phyloP scores from a whole-genome alignment of 768 basidiomycete genomes.

The Mycena kentingensis region DNA sequence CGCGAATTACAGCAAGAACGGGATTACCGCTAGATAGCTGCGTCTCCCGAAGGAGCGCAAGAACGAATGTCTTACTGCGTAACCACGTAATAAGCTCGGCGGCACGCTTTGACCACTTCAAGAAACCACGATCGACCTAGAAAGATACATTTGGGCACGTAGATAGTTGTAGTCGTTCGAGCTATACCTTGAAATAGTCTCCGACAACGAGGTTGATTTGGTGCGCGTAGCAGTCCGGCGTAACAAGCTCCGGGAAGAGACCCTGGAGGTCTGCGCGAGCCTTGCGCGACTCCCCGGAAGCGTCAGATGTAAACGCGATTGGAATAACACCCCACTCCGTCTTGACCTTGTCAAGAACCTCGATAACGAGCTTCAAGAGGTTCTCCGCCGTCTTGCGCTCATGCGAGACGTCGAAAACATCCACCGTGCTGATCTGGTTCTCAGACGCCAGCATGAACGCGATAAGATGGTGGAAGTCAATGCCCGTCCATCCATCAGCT shows the following conservation, averaged over 20 bases:
- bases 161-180: background rate
- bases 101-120: slow-evolving; percentile 27
- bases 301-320: slow-evolving; percentile 35
- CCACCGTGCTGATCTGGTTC: slow-evolving; percentile 20
- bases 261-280: slow-evolving; percentile 10
- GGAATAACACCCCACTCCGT: slow-evolving; percentile 26
- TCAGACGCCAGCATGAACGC: slow-evolving; percentile 37
- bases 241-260: slow-evolving; percentile 21
- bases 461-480: slow-evolving; percentile 29
- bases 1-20: slow-evolving; percentile 28
- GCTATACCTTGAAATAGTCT: slow-evolving; percentile 33
- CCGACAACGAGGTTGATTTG: slow-evolving; percentile 42
- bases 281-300: slow-evolving; percentile 27
- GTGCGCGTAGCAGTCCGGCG: slow-evolving; percentile 26
- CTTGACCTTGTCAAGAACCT: slow-evolving; percentile 18
- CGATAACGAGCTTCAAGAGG: slow-evolving; percentile 20
- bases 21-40: slow-evolving; percentile 14
- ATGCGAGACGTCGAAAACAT: slow-evolving; percentile 27
- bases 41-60: slow-evolving; percentile 28
- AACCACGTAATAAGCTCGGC: slow-evolving; percentile 42
- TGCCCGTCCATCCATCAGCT: slow-evolving; percentile 30
- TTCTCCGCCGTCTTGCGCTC: slow-evolving; percentile 30
- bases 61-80: slow-evolving; percentile 33
- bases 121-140: slow-evolving; percentile 22
- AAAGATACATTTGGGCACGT: background rate